Percentiles rank a stretch among this genome's conserved stretches.
Conservation (phyloP, 371 early-diverging fungal genomes). For the Conidiobolus incongruus region DNA sequence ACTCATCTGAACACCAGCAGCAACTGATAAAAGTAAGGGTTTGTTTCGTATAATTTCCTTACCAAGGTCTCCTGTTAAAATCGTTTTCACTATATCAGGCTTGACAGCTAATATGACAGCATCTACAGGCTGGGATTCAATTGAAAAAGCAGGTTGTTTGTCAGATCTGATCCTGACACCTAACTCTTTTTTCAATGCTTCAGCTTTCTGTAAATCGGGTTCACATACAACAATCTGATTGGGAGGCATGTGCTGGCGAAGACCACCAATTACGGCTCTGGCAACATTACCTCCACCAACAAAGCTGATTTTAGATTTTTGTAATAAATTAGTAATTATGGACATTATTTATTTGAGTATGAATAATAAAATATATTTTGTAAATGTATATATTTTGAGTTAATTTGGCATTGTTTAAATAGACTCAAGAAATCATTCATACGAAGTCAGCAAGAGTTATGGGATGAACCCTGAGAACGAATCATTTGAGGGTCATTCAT, state of each 20-base stretch:
- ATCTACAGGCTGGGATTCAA: slow-evolving; percentile 31
- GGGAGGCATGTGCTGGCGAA: slow-evolving; percentile 45
- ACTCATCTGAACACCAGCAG: slow-evolving; percentile 61
- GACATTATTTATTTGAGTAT: no score
- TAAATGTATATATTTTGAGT: no score
- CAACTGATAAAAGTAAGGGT: slow-evolving; percentile 59
- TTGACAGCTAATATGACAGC: slow-evolving; percentile 76
- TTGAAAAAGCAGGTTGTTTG: slow-evolving; percentile 18
- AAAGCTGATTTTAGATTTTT: slow-evolving; percentile 20
- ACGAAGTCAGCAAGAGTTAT: no score
- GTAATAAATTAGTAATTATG: no score
- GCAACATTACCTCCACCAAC: slow-evolving; percentile 94
- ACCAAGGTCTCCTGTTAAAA: slow-evolving; percentile 29
- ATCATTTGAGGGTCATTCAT: no score
- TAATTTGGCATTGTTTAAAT: no score
- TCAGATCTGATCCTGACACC: slow-evolving; percentile 12
- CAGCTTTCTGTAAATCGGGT: no score
- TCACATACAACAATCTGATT: slow-evolving; percentile 55
- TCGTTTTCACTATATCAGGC: slow-evolving; percentile 59
- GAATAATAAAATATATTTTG: no score
- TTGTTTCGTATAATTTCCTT: slow-evolving; percentile 12
- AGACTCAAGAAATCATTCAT: no score
- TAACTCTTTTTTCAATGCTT: slow-evolving; percentile 36
- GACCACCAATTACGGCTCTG: slow-evolving; percentile 73
- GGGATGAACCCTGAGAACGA: no score